A percentile compares a stretch with the other conserved stretches of the same genome.
Conservation (phyloP, 2,329 filamentous ascomycete species). For the Pyricularia grisea region DNA sequence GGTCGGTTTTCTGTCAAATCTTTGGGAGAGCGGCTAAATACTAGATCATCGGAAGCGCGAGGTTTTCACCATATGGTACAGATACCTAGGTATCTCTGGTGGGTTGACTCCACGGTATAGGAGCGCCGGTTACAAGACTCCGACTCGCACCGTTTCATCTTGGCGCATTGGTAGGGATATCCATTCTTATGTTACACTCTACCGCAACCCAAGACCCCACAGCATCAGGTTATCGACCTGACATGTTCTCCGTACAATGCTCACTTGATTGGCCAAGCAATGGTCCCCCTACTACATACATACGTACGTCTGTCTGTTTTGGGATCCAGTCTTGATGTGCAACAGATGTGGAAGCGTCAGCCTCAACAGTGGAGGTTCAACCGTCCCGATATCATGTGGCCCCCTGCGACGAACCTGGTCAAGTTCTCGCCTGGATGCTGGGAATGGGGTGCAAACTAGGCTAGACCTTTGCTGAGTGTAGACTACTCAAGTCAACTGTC, state of each 20-base stretch:
- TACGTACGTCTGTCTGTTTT: not conserved
- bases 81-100: not conserved
- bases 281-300: too few species aligned
- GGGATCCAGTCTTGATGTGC: not conserved
- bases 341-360: not conserved
- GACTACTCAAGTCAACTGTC: not conserved
- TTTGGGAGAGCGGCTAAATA: not conserved
- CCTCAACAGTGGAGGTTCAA: not conserved
- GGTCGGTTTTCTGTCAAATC: not conserved
- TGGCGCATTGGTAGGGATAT: not conserved
- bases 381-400: not conserved
- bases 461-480: not conserved
- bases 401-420: not conserved
- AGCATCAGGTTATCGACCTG: not conserved
- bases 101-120: not conserved
- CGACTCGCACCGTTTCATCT: conserved; percentile 1
- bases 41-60: not conserved
- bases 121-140: not conserved
- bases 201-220: not conserved
- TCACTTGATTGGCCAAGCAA: not conserved
- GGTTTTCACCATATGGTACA: not conserved
- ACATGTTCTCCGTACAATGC: not conserved
- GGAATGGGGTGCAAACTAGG: not conserved
- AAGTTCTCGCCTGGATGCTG: not conserved
- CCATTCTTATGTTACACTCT: not conserved